Evolutionary conservation across 2,329 filamentous ascomycete genomes (phyloP).

Genomic region (Sporothrix schenckii): DNA sequence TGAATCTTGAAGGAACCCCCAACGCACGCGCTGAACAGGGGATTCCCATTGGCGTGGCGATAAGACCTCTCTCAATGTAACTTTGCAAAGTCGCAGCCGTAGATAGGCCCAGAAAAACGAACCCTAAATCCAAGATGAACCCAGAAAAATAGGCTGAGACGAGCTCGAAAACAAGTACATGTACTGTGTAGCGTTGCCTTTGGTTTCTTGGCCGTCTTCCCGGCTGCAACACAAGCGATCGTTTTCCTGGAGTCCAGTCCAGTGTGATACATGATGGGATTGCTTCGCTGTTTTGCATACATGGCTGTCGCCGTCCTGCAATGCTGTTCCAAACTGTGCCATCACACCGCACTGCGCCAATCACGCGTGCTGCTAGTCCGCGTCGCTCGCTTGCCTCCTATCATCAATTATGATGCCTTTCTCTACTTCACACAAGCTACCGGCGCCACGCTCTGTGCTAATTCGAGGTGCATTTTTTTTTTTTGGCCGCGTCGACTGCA

Average conservation of each 20-base stretch:
- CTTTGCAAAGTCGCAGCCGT: neutral
- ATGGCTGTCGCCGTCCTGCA: neutral
- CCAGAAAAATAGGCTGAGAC: neutral
- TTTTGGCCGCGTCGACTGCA: slow-evolving; percentile 5
- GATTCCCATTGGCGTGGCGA: neutral
- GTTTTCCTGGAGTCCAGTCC: neutral
- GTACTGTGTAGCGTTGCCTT: neutral
- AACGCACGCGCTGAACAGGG: slow-evolving; percentile 5
- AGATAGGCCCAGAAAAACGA: slow-evolving; percentile 6
- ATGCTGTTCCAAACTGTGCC: slow-evolving; percentile 11
- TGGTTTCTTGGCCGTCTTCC: slow-evolving; percentile 1
- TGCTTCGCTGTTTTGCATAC: neutral
- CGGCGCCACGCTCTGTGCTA: neutral
- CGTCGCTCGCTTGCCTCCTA: neutral
- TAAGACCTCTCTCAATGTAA: slow-evolving; percentile 17
- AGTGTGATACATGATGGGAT: too few species aligned
- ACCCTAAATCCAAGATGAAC: neutral
- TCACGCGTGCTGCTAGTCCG: neutral
- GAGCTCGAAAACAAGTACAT: too few species aligned
- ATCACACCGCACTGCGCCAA: slow-evolving; percentile 5
- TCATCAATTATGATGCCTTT: neutral
- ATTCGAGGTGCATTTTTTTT: neutral
- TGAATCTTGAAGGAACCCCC: slow-evolving; percentile 2
- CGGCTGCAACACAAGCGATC: slow-evolving; percentile 17
- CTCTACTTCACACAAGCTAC: neutral